Conservation (phyloP, 768 basidiomycete genomes). For the Strobilomyces dryophilus region DNA sequence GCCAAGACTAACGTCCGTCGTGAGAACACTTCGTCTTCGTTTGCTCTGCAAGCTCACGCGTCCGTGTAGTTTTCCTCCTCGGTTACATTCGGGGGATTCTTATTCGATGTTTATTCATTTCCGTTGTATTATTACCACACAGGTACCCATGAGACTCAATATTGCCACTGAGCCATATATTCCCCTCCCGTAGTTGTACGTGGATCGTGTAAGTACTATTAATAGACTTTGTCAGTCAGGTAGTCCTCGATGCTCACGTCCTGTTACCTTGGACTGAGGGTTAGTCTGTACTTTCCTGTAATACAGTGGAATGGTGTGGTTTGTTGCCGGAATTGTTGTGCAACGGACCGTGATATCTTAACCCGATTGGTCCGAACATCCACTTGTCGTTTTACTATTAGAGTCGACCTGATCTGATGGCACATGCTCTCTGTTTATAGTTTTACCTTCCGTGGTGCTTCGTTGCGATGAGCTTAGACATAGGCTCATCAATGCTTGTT, state of each 20-base stretch:
- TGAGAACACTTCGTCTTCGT: neutral
- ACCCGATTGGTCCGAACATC: neutral
- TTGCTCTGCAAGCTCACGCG: neutral
- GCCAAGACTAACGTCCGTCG: constrained; percentile 45
- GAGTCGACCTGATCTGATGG: neutral
- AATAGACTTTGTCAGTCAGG: neutral
- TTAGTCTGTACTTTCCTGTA: neutral
- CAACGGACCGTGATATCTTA: neutral
- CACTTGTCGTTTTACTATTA: neutral
- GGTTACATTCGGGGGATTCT: constrained; percentile 11
- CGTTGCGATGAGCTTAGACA: no score
- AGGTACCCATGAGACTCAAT: constrained; percentile 12
- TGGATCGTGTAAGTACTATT: neutral
- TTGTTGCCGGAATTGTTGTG: neutral
- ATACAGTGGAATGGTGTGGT: neutral
- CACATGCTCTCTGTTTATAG: no score
- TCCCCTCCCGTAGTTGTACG: neutral
- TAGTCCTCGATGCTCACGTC: neutral
- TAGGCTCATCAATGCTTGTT: no score
- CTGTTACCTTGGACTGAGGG: neutral
- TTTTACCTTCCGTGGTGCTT: no score
- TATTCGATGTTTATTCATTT: constrained; percentile 22
- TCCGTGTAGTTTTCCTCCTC: neutral
- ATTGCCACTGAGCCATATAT: constrained; percentile 5
- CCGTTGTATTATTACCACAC: constrained; percentile 18